Conservation (phyloP, 2,329 filamentous ascomycete genomes). For the Talaromyces sp. region DNA sequence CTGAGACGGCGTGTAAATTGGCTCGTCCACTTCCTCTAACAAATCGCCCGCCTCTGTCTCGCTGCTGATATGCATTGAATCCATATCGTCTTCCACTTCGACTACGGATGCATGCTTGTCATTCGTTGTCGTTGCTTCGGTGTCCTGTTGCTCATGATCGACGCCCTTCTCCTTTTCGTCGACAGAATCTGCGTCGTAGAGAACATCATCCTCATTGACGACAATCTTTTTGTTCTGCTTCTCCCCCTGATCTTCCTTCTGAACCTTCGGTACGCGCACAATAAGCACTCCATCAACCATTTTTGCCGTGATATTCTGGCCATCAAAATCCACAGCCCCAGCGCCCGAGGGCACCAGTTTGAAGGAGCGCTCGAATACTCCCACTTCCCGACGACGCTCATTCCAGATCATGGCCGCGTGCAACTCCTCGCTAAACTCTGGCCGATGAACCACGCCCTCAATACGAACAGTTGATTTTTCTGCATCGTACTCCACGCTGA, state of each 20-base stretch:
- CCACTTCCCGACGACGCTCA: constrained; percentile 70
- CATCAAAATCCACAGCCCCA: constrained; percentile 59
- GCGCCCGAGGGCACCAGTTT: constrained; percentile 49
- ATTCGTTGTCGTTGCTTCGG: neutral
- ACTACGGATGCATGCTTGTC: constrained; percentile 10
- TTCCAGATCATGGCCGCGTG: constrained; percentile 58
- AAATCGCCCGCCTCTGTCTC: constrained; percentile 22
- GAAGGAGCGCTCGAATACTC: constrained; percentile 68
- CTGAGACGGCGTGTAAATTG: constrained; percentile 10
- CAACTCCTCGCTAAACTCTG: constrained; percentile 64
- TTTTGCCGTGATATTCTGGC: constrained; percentile 64
- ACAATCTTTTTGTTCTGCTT: constrained; percentile 19
- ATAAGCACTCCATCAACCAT: constrained; percentile 73
- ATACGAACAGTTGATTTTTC: constrained; percentile 62
- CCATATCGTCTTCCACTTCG: constrained; percentile 15
- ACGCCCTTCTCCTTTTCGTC: neutral
- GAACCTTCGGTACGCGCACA: constrained; percentile 70
- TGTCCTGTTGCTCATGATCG: neutral
- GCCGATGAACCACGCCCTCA: constrained; percentile 67
- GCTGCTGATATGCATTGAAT: constrained; percentile 22
- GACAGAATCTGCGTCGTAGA: neutral
- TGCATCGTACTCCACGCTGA: constrained; percentile 70
- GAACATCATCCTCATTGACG: constrained; percentile 17
- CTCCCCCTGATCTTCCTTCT: constrained; percentile 39
- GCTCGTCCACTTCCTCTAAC: constrained; percentile 22